These are phyloP conservation scores for Gracilaria domingensis DNA, from an alignment of 23 red algal species.

Conservation along the genomic window DNA sequence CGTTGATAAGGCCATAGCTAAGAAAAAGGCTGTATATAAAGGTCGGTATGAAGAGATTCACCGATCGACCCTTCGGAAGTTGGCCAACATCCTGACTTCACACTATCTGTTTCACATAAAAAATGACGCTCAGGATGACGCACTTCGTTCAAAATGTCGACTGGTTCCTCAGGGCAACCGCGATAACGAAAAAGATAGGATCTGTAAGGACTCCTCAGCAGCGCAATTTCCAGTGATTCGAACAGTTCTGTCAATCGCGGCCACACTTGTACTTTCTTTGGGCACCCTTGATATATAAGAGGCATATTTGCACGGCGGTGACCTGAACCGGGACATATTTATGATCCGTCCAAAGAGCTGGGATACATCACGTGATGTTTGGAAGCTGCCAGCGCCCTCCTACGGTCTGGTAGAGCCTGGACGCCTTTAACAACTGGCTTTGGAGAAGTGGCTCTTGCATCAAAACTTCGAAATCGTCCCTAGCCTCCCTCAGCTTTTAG, in stretches of 20 bases:
- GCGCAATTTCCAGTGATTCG: slow-evolving; percentile 1
- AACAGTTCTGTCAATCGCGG: not conserved
- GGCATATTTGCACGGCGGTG: too few relatives aligned
- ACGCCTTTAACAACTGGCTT: too few relatives aligned
- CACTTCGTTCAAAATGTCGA: not conserved
- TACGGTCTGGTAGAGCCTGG: too few relatives aligned
- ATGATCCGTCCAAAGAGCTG: too few relatives aligned
- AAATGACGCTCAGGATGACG: not conserved
- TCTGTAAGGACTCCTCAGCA: not conserved
- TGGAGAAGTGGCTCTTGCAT: too few relatives aligned
- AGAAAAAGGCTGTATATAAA: not conserved
- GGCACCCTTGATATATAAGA: too few relatives aligned
- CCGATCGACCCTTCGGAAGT: not conserved
- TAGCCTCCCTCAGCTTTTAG: too few relatives aligned
- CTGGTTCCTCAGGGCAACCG: not conserved
- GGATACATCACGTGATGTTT: too few relatives aligned
- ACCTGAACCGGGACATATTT: not conserved
- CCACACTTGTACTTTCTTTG: not conserved
- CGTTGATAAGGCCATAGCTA: not conserved
- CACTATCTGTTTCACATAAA: slow-evolving; percentile 6
- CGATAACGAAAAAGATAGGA: not conserved
- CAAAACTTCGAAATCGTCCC: too few relatives aligned
- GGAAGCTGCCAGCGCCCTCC: too few relatives aligned
- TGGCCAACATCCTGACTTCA: not conserved
- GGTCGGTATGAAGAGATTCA: not conserved